Evolutionary conservation across 1,284 basidiomycete genomes (phyloP).

Genomic region (Papiliotrema laurentii): DNA sequence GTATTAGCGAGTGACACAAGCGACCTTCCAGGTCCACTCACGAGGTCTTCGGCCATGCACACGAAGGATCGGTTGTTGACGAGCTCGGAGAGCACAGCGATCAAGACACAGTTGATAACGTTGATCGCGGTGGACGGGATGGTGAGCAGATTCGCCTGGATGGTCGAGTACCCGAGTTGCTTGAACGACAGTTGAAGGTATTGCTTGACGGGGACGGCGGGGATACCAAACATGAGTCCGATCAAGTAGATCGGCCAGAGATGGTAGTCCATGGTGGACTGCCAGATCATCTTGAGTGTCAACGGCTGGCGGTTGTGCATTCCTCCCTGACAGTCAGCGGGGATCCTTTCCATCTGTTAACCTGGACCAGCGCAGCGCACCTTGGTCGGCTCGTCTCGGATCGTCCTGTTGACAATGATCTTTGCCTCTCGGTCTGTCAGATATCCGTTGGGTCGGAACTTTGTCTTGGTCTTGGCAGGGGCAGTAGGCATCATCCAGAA

Average conservation of each 20-base stretch:
- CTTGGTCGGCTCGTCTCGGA: slow-evolving; percentile 45
- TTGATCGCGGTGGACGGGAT: slow-evolving; percentile 45
- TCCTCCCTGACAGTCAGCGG: not conserved
- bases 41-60: slow-evolving; percentile 3
- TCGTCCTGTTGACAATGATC: slow-evolving; percentile 51
- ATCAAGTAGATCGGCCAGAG: slow-evolving; percentile 15
- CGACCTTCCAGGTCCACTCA: not conserved
- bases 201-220: slow-evolving; percentile 50
- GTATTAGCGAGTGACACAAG: not conserved
- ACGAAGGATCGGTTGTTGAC: slow-evolving; percentile 16
- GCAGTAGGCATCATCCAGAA: not conserved
- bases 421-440: slow-evolving; percentile 46
- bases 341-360: too few relatives aligned
- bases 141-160: slow-evolving; percentile 58
- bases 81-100: slow-evolving; percentile 1
- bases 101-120: slow-evolving; percentile 43
- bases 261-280: slow-evolving; percentile 6
- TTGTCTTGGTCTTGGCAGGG: slow-evolving; percentile 51
- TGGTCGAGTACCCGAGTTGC: slow-evolving; percentile 60
- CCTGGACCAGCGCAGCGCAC: slow-evolving; percentile 36
- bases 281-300: not conserved
- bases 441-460: slow-evolving; percentile 60
- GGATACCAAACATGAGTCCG: slow-evolving; percentile 46
- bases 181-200: slow-evolving; percentile 62
- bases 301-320: slow-evolving; percentile 75